Evolutionary conservation across 1,139 yeast species (phyloP).

Genomic region (Suhomyces anneliseae): DNA sequence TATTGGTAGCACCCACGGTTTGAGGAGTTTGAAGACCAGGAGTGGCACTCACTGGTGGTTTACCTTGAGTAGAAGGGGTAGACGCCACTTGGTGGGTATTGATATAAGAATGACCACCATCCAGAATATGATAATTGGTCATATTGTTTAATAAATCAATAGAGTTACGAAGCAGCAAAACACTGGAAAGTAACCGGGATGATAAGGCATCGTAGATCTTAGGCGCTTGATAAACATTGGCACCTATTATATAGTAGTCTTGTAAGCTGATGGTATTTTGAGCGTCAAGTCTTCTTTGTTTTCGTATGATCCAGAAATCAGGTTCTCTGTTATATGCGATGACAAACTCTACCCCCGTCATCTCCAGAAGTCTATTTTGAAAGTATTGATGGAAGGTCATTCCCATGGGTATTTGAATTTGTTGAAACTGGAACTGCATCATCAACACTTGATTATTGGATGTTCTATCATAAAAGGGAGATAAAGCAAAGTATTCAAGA

Average conservation of each 20-base stretch:
- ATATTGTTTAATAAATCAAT: slow-evolving; percentile 36
- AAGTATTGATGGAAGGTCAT: slow-evolving; percentile 30
- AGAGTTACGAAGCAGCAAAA: slow-evolving; percentile 37
- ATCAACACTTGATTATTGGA: slow-evolving; percentile 91
- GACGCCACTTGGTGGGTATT: slow-evolving; percentile 4
- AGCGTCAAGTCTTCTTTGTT: slow-evolving; percentile 65
- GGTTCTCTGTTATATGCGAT: slow-evolving; percentile 79
- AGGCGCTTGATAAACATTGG: slow-evolving; percentile 92
- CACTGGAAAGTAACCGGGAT: slow-evolving; percentile 39
- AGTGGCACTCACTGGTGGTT: slow-evolving; percentile 8
- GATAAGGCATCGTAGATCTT: slow-evolving; percentile 41
- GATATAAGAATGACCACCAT: slow-evolving; percentile 38
- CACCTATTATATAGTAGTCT: slow-evolving; percentile 87
- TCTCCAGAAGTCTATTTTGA: slow-evolving; percentile 61
- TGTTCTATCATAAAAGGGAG: slow-evolving; percentile 93
- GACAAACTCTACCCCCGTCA: slow-evolving; percentile 85
- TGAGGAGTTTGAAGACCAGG: slow-evolving; percentile 22
- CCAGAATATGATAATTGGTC: slow-evolving; percentile 36
- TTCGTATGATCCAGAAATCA: slow-evolving; percentile 86
- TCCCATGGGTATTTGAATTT: slow-evolving; percentile 43
- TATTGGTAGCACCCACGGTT: slow-evolving; percentile 15
- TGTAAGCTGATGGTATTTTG: slow-evolving; percentile 52
- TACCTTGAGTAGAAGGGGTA: slow-evolving; percentile 5
- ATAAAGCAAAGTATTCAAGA: slow-evolving; percentile 85
- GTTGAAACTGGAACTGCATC: slow-evolving; percentile 92